Conservation (phyloP, 768 basidiomycete genomes). For the Kwoniella dendrophila region DNA sequence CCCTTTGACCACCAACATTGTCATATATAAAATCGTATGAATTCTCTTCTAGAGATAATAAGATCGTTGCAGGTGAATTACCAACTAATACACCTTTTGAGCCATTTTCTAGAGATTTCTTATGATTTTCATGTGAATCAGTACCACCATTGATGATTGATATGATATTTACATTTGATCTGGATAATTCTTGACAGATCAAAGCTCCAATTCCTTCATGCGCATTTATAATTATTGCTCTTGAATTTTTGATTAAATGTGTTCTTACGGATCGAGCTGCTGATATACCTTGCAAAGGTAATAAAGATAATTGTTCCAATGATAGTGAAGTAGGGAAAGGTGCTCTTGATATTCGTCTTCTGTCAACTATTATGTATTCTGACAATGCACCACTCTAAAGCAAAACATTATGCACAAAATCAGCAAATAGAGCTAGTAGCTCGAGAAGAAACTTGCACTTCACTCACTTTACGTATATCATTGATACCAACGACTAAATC, state of each 20-base stretch:
- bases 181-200: constrained; percentile 73
- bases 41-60: constrained; percentile 60
- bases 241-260: constrained; percentile 59
- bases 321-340: constrained; percentile 65
- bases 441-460: constrained; percentile 6
- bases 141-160: constrained; percentile 65
- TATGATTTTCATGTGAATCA: constrained; percentile 57
- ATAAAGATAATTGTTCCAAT: constrained; percentile 74
- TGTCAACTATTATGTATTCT: constrained; percentile 84
- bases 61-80: constrained; percentile 60
- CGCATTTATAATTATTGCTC: constrained; percentile 65
- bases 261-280: constrained; percentile 80
- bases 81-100: constrained; percentile 76
- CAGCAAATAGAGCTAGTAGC: not conserved
- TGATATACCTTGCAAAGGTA: constrained; percentile 77
- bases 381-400: constrained; percentile 79
- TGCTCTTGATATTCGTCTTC: constrained; percentile 72
- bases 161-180: constrained; percentile 71
- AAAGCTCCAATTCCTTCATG: constrained; percentile 67
- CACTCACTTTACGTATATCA: constrained; percentile 74
- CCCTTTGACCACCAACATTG: constrained; percentile 74
- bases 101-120: constrained; percentile 67
- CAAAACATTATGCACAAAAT: not conserved
- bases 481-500: constrained; percentile 85
- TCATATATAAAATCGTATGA: constrained; percentile 80